Percentiles rank a stretch among this genome's conserved stretches.
Evolutionary conservation across 768 basidiomycete genomes (phyloP).

Genomic region (Agaricus bisporus): DNA sequence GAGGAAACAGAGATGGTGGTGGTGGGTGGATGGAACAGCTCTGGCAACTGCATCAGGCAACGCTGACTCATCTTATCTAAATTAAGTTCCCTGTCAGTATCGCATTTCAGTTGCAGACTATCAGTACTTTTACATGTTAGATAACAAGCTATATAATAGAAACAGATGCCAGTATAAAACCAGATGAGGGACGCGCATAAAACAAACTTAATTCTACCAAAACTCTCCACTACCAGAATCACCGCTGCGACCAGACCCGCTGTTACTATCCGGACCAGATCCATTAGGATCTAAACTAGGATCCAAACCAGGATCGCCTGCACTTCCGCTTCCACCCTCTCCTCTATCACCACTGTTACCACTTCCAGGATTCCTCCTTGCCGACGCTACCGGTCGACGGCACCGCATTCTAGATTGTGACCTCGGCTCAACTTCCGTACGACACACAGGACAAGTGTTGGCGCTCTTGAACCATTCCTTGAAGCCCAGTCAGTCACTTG

Average conservation of each 20-base stretch:
- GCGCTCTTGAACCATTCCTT: constrained; percentile 81
- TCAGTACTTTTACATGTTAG: background rate
- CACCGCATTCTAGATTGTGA: background rate
- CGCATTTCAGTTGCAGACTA: background rate
- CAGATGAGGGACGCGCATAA: background rate
- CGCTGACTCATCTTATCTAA: constrained; percentile 9
- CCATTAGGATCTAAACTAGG: background rate
- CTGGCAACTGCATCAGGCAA: constrained; percentile 2
- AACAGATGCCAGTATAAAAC: background rate
- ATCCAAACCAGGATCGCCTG: background rate
- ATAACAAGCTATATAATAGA: background rate
- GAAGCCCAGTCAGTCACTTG: background rate
- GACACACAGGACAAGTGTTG: constrained; percentile 77
- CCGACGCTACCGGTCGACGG: background rate
- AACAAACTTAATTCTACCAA: background rate
- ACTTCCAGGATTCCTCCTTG: background rate
- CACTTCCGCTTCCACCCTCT: background rate
- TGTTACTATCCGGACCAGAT: background rate
- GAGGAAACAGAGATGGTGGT: background rate
- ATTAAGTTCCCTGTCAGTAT: background rate
- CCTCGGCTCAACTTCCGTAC: constrained; percentile 41
- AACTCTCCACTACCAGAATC: background rate
- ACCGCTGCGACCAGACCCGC: background rate
- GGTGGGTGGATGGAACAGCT: background rate
- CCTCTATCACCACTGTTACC: background rate